phyloP scores from a whole-genome alignment of 495 filamentous ascomycete genomes.

The Lasiosphaeriaceae sp. region DNA sequence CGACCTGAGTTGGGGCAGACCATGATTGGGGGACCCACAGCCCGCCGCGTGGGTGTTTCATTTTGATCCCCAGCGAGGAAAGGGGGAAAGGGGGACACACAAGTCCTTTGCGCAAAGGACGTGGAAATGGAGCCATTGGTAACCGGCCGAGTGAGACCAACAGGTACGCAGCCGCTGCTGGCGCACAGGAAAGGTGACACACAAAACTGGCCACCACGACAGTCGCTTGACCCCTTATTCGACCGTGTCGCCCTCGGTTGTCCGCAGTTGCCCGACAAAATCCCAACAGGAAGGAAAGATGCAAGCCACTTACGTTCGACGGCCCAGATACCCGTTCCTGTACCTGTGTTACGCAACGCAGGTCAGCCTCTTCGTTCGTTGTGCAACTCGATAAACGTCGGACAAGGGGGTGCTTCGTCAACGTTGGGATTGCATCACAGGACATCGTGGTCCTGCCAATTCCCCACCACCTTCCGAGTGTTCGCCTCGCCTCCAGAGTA shows the following conservation, averaged over 20 bases:
- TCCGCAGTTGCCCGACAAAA: slow-evolving; percentile 4
- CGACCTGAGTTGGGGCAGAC: neutral
- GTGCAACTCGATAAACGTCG: neutral
- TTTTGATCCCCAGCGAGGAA: neutral
- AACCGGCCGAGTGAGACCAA: neutral
- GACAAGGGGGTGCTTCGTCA: neutral
- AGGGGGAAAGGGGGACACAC: neutral
- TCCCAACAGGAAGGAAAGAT: slow-evolving; percentile 9
- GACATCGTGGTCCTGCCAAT: neutral
- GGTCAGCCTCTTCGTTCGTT: slow-evolving; percentile 14
- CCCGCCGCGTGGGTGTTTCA: neutral
- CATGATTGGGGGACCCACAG: too few relatives aligned
- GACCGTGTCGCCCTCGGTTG: neutral
- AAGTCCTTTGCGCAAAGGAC: neutral
- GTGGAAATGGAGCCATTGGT: neutral
- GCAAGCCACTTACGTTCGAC: slow-evolving; percentile 34
- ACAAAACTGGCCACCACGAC: neutral
- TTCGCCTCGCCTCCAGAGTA: too few relatives aligned
- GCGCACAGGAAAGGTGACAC: neutral
- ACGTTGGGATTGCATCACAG: neutral
- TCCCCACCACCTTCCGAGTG: too few relatives aligned
- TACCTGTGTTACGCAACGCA: slow-evolving; percentile 32
- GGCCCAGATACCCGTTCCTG: slow-evolving; percentile 61
- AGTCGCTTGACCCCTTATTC: neutral
- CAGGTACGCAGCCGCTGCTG: neutral